phyloP scores from a whole-genome alignment of 148 eudicot species.

The Vaccinium darrowii region DNA sequence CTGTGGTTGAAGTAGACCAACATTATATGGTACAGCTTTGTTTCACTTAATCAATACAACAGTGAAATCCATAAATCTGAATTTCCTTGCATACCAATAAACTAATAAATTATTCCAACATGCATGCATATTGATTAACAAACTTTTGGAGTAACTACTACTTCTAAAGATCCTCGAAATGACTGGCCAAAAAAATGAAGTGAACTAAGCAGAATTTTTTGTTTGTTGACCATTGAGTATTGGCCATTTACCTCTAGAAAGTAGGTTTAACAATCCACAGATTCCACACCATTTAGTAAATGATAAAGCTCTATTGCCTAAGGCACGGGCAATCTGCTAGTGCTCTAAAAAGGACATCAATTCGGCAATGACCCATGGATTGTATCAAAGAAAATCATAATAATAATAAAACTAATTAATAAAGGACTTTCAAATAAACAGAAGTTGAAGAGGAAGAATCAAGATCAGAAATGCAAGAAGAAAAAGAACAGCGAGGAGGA shows the following conservation, averaged over 20 bases:
- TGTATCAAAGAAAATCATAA: neutral
- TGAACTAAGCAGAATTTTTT: neutral
- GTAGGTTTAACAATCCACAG: neutral
- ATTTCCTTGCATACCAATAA: neutral
- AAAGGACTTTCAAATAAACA: neutral
- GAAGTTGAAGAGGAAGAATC: neutral
- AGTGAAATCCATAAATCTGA: neutral
- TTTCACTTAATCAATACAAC: neutral
- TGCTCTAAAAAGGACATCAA: neutral
- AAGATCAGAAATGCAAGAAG: neutral
- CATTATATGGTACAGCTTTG: neutral
- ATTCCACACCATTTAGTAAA: neutral
- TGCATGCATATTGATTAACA: neutral
- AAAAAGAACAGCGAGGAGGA: neutral
- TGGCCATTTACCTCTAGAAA: neutral
- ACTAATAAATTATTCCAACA: neutral
- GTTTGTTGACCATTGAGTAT: neutral
- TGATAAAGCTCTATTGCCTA: neutral
- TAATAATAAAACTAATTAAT: neutral
- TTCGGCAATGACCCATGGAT: neutral
- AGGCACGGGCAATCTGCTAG: no score
- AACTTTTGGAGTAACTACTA: neutral
- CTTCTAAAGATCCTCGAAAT: neutral
- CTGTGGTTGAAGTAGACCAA: neutral
- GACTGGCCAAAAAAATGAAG: neutral